phyloP scores from a whole-genome alignment of 805 yeast species.

The Candida endomychidarum region DNA sequence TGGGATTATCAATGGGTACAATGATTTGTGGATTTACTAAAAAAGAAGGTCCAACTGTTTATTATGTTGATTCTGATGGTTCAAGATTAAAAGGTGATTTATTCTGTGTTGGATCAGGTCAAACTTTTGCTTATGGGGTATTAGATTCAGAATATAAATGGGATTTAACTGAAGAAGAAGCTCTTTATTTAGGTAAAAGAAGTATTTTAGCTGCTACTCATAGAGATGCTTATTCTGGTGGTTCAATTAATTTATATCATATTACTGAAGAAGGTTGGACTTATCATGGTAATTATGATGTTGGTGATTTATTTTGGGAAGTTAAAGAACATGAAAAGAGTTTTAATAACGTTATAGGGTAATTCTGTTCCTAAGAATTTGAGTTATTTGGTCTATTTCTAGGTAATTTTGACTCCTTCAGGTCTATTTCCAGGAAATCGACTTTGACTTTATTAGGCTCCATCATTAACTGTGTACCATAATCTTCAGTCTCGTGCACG shows the following conservation, averaged over 20 bases:
- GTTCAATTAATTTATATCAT: conserved; percentile 89
- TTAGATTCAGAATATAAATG: conserved; percentile 88
- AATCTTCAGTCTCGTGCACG: no score
- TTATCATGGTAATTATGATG: conserved; percentile 93
- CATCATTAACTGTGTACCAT: no score
- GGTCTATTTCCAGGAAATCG: no score
- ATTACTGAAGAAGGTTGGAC: conserved; percentile 94
- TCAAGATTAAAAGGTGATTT: conserved; percentile 91
- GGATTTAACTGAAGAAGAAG: conserved; percentile 92
- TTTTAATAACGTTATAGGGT: conserved; percentile 73
- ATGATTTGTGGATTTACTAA: conserved; percentile 97
- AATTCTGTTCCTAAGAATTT: conserved; percentile 12
- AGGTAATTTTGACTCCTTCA: no score
- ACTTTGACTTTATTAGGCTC: no score
- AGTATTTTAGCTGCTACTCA: conserved; percentile 97
- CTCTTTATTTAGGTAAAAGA: conserved; percentile 90
- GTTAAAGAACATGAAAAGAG: conserved; percentile 85
- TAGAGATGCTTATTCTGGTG: conserved; percentile 98
- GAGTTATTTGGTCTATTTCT: no score
- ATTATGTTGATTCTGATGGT: conserved; percentile 96
- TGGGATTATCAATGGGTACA: conserved; percentile 99
- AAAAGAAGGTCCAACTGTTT: conserved; percentile 93
- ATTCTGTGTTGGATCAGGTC: conserved; percentile 98
- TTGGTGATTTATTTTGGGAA: conserved; percentile 89
- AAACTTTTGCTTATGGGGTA: conserved; percentile 98